These are phyloP conservation scores for Yamadazyma kitorensis DNA, from an alignment of 805 yeast species.

Conservation along the genomic window DNA sequence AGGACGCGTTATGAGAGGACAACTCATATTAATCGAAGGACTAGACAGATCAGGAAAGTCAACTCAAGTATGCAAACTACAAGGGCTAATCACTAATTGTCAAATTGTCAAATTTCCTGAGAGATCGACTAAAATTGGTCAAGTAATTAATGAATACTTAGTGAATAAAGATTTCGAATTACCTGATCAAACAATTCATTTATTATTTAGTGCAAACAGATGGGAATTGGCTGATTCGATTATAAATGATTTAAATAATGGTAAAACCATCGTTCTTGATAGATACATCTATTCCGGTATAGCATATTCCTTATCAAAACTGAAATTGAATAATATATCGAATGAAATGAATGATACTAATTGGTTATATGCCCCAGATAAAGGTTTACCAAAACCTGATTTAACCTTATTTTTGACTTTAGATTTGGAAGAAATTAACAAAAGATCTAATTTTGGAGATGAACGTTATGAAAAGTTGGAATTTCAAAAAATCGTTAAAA, in stretches of 20 bases:
- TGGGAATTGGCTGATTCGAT: conserved; percentile 76
- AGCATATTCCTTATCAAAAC: conserved; percentile 86
- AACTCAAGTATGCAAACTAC: conserved; percentile 59
- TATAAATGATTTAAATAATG: conserved; percentile 41
- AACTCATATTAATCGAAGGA: conserved; percentile 83
- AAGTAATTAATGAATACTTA: conserved; percentile 71
- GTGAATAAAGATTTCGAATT: conserved; percentile 47
- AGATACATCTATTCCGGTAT: conserved; percentile 91
- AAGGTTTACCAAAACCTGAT: conserved; percentile 86
- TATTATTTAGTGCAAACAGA: conserved; percentile 87
- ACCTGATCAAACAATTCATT: conserved; percentile 79
- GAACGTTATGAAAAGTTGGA: conserved; percentile 80
- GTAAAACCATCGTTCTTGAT: conserved; percentile 68
- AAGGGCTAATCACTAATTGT: conserved; percentile 13
- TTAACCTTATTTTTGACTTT: conserved; percentile 72
- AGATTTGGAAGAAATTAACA: conserved; percentile 38
- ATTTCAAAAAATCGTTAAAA: conserved; percentile 72
- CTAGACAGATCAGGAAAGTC: conserved; percentile 94
- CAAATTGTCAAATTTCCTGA: conserved; percentile 81
- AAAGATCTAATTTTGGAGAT: conserved; percentile 84
- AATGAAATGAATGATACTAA: conserved; percentile 40
- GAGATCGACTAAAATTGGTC: conserved; percentile 78
- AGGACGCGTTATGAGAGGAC: conserved; percentile 49
- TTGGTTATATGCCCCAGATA: conserved; percentile 84
- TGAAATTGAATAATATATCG: conserved; percentile 19